These are phyloP conservation scores for Amoebophrya sp. DNA, from an alignment of 169 alveolate species.

Conservation along the genomic window DNA sequence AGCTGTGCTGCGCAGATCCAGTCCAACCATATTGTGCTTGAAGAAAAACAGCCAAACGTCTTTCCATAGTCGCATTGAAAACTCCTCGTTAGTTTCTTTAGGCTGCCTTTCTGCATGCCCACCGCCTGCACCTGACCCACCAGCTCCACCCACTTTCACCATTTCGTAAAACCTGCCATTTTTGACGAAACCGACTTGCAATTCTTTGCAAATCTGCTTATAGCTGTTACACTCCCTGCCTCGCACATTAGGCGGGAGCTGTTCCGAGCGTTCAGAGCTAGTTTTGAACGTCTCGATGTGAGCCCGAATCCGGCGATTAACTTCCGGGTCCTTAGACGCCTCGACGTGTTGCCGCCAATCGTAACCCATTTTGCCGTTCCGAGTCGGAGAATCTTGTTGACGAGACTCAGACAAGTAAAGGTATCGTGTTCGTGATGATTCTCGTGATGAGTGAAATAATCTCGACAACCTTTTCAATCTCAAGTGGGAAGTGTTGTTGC, in stretches of 20 bases:
- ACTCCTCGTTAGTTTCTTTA: neutral
- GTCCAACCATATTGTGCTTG: neutral
- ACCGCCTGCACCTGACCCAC: neutral
- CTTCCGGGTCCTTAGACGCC: neutral
- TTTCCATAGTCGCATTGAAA: neutral
- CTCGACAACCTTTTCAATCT: no score
- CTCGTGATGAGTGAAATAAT: no score
- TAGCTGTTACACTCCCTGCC: neutral
- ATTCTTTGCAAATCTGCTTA: neutral
- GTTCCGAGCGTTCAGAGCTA: no score
- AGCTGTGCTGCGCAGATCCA: neutral
- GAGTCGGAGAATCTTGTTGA: no score
- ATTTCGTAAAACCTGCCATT: neutral
- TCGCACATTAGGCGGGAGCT: no score
- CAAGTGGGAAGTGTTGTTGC: no score
- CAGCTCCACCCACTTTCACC: neutral
- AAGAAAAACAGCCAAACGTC: neutral
- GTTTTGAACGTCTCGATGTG: no score
- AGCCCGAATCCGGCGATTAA: neutral
- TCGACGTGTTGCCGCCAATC: neutral
- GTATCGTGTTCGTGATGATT: no score
- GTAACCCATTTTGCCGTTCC: neutral
- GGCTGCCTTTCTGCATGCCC: neutral
- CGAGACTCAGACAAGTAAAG: no score
- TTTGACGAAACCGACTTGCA: neutral